A percentile compares a stretch with the other conserved stretches of the same genome.
These are phyloP conservation scores for Boletus rubescentipes DNA, from an alignment of 768 basidiomycete species.

Conservation along the genomic window DNA sequence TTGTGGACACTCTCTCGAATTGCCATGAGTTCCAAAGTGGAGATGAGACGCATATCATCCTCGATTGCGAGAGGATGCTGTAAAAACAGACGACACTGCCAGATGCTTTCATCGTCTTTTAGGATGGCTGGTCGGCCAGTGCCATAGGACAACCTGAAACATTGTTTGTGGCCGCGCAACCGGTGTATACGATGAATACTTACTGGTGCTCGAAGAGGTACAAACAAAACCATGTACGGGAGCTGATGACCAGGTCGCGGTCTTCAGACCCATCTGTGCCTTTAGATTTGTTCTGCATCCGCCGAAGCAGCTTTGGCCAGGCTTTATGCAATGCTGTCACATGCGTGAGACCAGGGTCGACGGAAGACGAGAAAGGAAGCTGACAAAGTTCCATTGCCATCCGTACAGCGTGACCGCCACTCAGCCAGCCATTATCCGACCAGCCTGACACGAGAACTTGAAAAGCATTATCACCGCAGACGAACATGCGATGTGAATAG, in stretches of 20 bases:
- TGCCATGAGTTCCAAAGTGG: slow-evolving; percentile 90
- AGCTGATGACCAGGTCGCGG: slow-evolving; percentile 73
- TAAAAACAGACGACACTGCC: slow-evolving; percentile 73
- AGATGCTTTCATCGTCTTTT: slow-evolving; percentile 90
- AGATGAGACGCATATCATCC: slow-evolving; percentile 93
- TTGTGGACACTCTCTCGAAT: slow-evolving; percentile 87
- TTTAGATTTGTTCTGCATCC: slow-evolving; percentile 69
- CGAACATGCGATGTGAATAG: not conserved
- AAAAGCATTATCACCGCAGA: not conserved
- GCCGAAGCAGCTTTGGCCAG: slow-evolving; percentile 77
- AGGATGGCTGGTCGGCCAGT: slow-evolving; percentile 92
- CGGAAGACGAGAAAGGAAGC: slow-evolving; percentile 24
- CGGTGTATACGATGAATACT: slow-evolving; percentile 29
- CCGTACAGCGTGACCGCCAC: slow-evolving; percentile 92
- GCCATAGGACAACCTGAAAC: slow-evolving; percentile 84
- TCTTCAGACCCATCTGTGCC: slow-evolving; percentile 55
- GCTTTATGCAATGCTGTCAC: slow-evolving; percentile 81
- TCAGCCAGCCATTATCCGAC: slow-evolving; percentile 96
- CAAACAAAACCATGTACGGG: slow-evolving; percentile 90
- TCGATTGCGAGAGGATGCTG: slow-evolving; percentile 87
- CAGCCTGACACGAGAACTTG: slow-evolving; percentile 88
- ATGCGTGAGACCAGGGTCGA: slow-evolving; percentile 5
- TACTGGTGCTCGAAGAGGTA: slow-evolving; percentile 95
- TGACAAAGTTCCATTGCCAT: slow-evolving; percentile 94
- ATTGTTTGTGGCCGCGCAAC: not conserved